Evolutionary conservation across 2,329 filamentous ascomycete species (phyloP).

Genomic region (Venturia asperata): DNA sequence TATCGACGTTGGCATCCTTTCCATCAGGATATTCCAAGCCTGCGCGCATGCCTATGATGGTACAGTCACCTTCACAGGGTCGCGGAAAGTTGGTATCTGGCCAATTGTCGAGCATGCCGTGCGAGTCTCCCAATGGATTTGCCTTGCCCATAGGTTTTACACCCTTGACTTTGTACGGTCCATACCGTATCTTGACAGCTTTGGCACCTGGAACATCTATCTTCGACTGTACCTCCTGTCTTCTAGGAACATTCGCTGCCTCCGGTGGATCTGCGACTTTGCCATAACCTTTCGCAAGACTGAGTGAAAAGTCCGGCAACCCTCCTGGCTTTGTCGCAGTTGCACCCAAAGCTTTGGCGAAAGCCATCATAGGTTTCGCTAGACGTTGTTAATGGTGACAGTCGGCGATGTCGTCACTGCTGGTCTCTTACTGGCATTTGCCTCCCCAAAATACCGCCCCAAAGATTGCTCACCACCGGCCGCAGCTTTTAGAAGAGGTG

Average conservation of each 20-base stretch:
- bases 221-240: background rate
- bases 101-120: conserved; percentile 16
- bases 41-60: conserved; percentile 17
- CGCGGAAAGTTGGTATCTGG: conserved; percentile 2
- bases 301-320: background rate
- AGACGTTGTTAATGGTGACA: background rate
- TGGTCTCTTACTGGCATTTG: background rate
- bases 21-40: conserved; percentile 18
- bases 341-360: background rate
- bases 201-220: conserved; percentile 8
- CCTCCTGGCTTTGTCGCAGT: background rate
- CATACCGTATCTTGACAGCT: conserved; percentile 19
- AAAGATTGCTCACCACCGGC: background rate
- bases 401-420: background rate
- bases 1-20: conserved; percentile 16
- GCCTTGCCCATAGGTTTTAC: conserved; percentile 13
- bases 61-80: conserved; percentile 19
- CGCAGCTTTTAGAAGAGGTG: background rate
- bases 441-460: conserved; percentile 6
- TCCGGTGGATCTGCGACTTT: conserved; percentile 14
- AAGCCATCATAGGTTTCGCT: conserved; percentile 5
- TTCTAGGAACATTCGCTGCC: conserved; percentile 12
- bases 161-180: conserved; percentile 18
- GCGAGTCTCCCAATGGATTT: conserved; percentile 7
- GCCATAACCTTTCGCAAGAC: conserved; percentile 9